A percentile compares a stretch with the other conserved stretches of the same genome.
phyloP scores from a whole-genome alignment of 2,329 filamentous ascomycete genomes.

The Parastagonospora avenae region DNA sequence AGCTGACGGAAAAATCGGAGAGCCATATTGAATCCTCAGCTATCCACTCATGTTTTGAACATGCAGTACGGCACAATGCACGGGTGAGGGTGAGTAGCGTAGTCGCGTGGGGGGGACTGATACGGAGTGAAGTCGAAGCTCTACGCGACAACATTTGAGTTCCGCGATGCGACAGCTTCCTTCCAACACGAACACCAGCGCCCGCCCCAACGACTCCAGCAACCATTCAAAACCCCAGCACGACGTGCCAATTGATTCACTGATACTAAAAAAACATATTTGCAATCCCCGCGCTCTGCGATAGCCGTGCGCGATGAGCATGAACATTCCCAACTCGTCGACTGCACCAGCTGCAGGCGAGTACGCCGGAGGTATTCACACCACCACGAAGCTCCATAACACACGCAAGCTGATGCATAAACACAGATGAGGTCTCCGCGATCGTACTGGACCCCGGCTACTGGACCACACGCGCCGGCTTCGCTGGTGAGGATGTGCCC shows the following conservation, averaged over 20 bases:
- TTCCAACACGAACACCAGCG: constrained; percentile 26
- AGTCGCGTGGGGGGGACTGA: constrained; percentile 20
- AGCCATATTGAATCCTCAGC: constrained; percentile 35
- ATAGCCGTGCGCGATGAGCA: constrained; percentile 39
- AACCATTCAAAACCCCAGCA: constrained; percentile 1
- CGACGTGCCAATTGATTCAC: constrained; percentile 34
- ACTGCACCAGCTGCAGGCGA: constrained; percentile 50
- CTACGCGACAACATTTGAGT: constrained; percentile 28
- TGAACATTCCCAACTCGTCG: constrained; percentile 46
- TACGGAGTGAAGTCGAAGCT: constrained; percentile 18
- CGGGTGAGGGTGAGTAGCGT: constrained; percentile 7
- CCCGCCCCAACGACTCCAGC: constrained; percentile 20
- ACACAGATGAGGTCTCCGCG: constrained; percentile 89
- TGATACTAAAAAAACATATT: not conserved
- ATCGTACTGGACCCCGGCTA: constrained; percentile 96
- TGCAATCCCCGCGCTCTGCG: constrained; percentile 12
- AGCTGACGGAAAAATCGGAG: constrained; percentile 58
- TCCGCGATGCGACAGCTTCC: constrained; percentile 36
- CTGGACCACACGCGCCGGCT: constrained; percentile 88
- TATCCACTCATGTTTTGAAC: constrained; percentile 27
- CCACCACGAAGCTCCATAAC: constrained; percentile 5
- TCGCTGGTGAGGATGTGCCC: constrained; percentile 95
- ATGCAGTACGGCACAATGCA: not conserved
- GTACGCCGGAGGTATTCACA: constrained; percentile 51
- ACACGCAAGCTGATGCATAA: constrained; percentile 15